These are phyloP conservation scores for Farysia itapuensis DNA, from an alignment of 1,284 basidiomycete genomes.

Conservation along the genomic window DNA sequence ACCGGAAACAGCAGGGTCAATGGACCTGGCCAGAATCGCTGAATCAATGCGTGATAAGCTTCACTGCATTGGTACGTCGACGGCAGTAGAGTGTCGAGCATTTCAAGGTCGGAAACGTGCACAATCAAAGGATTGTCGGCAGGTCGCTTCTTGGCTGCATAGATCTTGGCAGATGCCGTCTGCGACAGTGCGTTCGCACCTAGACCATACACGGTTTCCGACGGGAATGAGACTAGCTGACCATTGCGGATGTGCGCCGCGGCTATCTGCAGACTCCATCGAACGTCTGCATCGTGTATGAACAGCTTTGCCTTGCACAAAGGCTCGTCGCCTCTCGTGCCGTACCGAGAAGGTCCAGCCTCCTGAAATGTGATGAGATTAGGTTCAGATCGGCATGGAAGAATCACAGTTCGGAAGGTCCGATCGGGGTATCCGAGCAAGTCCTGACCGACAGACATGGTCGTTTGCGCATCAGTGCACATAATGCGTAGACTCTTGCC, in stretches of 20 bases:
- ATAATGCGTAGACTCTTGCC: too few species aligned
- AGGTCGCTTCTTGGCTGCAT: constrained; percentile 86
- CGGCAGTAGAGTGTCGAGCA: constrained; percentile 69
- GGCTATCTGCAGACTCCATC: constrained; percentile 42
- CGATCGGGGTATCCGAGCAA: constrained; percentile 28
- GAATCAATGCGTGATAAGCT: constrained; percentile 63
- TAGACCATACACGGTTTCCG: constrained; percentile 97
- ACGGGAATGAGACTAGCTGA: constrained; percentile 80
- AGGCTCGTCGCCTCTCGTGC: constrained; percentile 7
- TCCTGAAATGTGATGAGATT: constrained; percentile 15
- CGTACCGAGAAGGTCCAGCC: constrained; percentile 15
- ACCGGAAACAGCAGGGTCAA: constrained; percentile 86
- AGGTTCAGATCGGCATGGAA: constrained; percentile 10
- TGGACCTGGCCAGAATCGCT: constrained; percentile 91
- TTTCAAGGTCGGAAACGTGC: constrained; percentile 81
- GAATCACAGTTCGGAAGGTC: constrained; percentile 27
- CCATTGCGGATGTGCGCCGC: constrained; percentile 45
- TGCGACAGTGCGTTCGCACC: constrained; percentile 76
- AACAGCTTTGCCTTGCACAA: constrained; percentile 4
- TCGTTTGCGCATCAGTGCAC: too few species aligned
- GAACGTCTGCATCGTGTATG: constrained; percentile 29
- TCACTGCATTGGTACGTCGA: constrained; percentile 12
- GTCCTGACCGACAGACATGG: neutral
- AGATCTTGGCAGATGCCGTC: constrained; percentile 72
- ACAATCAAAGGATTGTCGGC: constrained; percentile 97